Percentiles rank a stretch among this genome's conserved stretches.
These are phyloP conservation scores for Teratosphaeria pseudoeucalypti DNA, from an alignment of 2,329 filamentous ascomycete species.

Conservation along the genomic window DNA sequence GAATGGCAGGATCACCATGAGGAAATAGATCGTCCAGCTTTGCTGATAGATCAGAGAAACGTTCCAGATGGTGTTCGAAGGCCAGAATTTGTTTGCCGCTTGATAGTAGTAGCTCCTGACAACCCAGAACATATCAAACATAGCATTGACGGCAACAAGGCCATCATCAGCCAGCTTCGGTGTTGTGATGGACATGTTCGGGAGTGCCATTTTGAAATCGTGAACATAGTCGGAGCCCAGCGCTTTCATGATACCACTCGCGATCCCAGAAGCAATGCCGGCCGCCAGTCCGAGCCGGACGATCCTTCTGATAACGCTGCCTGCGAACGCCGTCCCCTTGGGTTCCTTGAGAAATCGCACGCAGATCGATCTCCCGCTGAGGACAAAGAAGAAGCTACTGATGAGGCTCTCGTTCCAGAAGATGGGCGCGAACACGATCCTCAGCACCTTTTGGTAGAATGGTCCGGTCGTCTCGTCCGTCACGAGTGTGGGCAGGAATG, in stretches of 20 bases:
- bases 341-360: conserved; percentile 33
- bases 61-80: conserved; percentile 37
- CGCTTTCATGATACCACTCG: conserved; percentile 27
- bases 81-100: conserved; percentile 34
- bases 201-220: conserved; percentile 27
- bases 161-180: conserved; percentile 27
- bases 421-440: conserved; percentile 35
- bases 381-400: conserved; percentile 36
- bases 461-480: conserved; percentile 26
- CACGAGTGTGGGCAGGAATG: conserved; percentile 35
- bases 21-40: conserved; percentile 34
- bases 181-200: conserved; percentile 27
- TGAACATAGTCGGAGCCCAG: conserved; percentile 27
- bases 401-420: conserved; percentile 38
- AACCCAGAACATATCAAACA: conserved; percentile 39
- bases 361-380: conserved; percentile 35
- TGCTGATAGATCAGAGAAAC: conserved; percentile 37
- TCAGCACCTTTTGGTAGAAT: conserved; percentile 27
- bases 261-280: conserved; percentile 31
- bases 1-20: conserved; percentile 38
- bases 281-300: conserved; percentile 34
- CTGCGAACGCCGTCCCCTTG: conserved; percentile 26
- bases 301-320: conserved; percentile 32
- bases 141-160: conserved; percentile 35
- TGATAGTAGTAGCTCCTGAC: conserved; percentile 29